These are phyloP conservation scores for Aspergillus coremiiformis DNA, from an alignment of 495 filamentous ascomycete species.

Conservation along the genomic window DNA sequence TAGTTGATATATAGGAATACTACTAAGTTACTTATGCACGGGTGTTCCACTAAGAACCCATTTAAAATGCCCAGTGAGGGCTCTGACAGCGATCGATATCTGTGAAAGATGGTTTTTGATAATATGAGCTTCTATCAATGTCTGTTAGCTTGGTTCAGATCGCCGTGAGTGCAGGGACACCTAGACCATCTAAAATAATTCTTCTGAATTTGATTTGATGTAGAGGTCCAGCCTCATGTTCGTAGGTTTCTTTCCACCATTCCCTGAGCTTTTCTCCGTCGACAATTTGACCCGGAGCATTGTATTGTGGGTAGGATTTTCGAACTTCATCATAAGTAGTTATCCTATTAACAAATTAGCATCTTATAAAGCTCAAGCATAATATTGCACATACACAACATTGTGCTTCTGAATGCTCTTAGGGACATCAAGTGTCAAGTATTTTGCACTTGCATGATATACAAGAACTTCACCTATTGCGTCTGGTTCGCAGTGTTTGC, in stretches of 20 bases:
- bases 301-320: slow-evolving; percentile 38
- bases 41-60: slow-evolving; percentile 61
- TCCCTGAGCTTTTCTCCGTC: slow-evolving; percentile 20
- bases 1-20: neutral
- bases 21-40: slow-evolving; percentile 44
- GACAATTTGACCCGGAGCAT: slow-evolving; percentile 19
- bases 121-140: slow-evolving; percentile 36
- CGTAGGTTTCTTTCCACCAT: slow-evolving; percentile 30
- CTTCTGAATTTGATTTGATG: slow-evolving; percentile 47
- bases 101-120: slow-evolving; percentile 52
- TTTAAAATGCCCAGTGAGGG: slow-evolving; percentile 43
- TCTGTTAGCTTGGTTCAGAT: neutral
- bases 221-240: slow-evolving; percentile 32
- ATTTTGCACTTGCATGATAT: slow-evolving; percentile 7
- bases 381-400: slow-evolving; percentile 18
- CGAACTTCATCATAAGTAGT: slow-evolving; percentile 51
- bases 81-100: slow-evolving; percentile 47
- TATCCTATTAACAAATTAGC: slow-evolving; percentile 14
- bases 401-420: slow-evolving; percentile 13
- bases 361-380: neutral
- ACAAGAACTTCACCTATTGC: slow-evolving; percentile 12
- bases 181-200: slow-evolving; percentile 51
- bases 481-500: slow-evolving; percentile 24
- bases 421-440: slow-evolving; percentile 6
- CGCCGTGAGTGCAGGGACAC: neutral